Evolutionary conservation across 108 stramenopile species (phyloP).

Genomic region (Fragilariopsis cylindrus): DNA sequence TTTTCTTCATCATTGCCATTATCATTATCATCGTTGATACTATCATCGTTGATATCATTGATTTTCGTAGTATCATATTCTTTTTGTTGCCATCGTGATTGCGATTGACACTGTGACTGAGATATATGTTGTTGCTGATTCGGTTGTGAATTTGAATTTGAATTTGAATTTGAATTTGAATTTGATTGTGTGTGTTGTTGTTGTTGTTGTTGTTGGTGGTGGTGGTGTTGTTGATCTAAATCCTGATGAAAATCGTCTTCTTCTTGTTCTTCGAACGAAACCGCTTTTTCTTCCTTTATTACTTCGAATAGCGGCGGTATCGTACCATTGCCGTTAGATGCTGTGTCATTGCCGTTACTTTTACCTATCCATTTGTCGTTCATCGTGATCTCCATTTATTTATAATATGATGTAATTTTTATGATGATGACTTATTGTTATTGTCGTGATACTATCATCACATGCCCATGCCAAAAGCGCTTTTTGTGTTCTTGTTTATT

Average conservation of each 20-base stretch:
- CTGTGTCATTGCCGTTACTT: too few species aligned
- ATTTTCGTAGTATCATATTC: too few species aligned
- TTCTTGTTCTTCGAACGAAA: neutral
- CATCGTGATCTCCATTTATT: too few species aligned
- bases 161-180: too few species aligned
- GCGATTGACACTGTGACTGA: neutral
- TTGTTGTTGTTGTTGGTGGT: neutral
- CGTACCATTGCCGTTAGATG: too few species aligned
- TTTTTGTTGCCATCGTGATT: neutral
- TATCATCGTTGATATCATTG: neutral
- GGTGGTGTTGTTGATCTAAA: neutral
- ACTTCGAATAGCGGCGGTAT: neutral
- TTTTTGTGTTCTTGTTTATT: too few species aligned
- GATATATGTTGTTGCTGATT: neutral
- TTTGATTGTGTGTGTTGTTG: neutral
- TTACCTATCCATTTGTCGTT: too few species aligned
- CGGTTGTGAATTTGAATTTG: too few species aligned
- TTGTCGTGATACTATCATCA: too few species aligned
- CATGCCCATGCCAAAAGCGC: too few species aligned
- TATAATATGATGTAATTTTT: too few species aligned
- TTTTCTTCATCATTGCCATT: neutral
- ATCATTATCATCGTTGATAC: neutral
- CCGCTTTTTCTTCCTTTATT: neutral
- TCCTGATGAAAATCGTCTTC: neutral
- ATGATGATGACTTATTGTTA: too few species aligned